These are phyloP conservation scores for Rhodotorula toruloides DNA, from an alignment of 768 basidiomycete genomes.

Conservation along the genomic window DNA sequence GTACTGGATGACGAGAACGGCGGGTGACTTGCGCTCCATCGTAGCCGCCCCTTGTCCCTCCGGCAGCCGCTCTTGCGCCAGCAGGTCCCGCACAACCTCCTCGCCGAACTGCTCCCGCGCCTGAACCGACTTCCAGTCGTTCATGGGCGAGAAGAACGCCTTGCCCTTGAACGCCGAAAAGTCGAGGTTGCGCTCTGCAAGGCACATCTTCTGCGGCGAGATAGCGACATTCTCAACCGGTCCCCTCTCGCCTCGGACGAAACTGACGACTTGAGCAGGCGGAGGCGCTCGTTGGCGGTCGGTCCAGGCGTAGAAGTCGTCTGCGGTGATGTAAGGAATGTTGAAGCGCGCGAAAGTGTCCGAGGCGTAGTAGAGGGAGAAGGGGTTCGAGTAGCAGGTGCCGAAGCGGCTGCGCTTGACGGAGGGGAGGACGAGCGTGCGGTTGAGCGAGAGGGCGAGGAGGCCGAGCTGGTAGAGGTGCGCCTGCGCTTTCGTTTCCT, in stretches of 20 bases:
- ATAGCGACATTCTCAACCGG: neutral
- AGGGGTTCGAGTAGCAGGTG: constrained; percentile 52
- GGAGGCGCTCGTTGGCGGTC: neutral
- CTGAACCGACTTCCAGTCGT: constrained; percentile 11
- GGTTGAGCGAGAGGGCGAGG: constrained; percentile 53
- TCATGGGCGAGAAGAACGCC: constrained; percentile 10
- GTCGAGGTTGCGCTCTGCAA: constrained; percentile 6
- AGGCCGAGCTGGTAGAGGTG: constrained; percentile 54
- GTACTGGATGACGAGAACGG: constrained; percentile 54
- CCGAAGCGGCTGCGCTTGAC: constrained; percentile 56
- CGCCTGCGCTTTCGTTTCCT: constrained; percentile 51
- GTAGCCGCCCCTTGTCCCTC: neutral
- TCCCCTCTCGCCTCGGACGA: neutral
- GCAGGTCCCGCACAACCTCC: constrained; percentile 33
- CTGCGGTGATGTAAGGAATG: constrained; percentile 45
- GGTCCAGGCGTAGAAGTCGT: constrained; percentile 22
- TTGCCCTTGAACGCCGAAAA: neutral
- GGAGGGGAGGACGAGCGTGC: constrained; percentile 58
- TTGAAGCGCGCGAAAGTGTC: constrained; percentile 17
- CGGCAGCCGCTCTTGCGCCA: constrained; percentile 3
- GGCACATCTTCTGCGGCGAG: constrained; percentile 10
- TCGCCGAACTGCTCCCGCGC: constrained; percentile 28
- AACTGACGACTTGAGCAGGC: constrained; percentile 10
- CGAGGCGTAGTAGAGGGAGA: constrained; percentile 54
- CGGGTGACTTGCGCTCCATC: constrained; percentile 36